phyloP scores from a whole-genome alignment of 352 stramenopile genomes.

The Pythium periplocum region DNA sequence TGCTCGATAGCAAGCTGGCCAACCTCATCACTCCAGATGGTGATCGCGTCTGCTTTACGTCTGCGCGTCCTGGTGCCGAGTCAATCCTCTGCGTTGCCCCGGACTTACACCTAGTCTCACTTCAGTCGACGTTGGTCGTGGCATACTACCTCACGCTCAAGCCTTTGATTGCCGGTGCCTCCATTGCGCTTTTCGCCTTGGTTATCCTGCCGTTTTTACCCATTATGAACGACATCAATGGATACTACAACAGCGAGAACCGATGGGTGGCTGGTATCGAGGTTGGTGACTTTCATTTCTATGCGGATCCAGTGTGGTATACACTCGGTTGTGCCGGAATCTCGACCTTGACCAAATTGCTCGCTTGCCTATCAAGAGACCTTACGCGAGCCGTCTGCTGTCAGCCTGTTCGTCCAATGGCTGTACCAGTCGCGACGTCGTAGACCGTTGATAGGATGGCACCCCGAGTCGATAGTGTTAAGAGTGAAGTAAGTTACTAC shows the following conservation, averaged over 20 bases:
- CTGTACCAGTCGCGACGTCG: no score
- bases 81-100: neutral
- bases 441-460: no score
- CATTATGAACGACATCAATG: constrained; percentile 5
- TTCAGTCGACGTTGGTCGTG: constrained; percentile 14
- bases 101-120: neutral
- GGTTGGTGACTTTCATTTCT: constrained; percentile 9
- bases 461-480: no score
- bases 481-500: no score
- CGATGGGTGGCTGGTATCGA: constrained; percentile 1
- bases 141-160: constrained; percentile 38
- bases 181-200: constrained; percentile 17
- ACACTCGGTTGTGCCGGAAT: constrained; percentile 3
- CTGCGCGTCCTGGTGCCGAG: neutral
- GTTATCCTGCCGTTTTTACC: constrained; percentile 17
- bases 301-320: constrained; percentile 6
- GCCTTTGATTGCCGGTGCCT: constrained; percentile 16
- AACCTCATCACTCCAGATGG: constrained; percentile 2
- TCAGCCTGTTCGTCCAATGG: no score
- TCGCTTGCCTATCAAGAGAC: no score
- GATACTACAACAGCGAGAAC: constrained; percentile 3
- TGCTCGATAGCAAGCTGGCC: constrained; percentile 3
- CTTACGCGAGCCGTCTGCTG: no score
- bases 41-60: neutral
- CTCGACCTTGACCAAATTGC: neutral